phyloP scores from a whole-genome alignment of 164 flowering plant species.

The Annona squamosa region DNA sequence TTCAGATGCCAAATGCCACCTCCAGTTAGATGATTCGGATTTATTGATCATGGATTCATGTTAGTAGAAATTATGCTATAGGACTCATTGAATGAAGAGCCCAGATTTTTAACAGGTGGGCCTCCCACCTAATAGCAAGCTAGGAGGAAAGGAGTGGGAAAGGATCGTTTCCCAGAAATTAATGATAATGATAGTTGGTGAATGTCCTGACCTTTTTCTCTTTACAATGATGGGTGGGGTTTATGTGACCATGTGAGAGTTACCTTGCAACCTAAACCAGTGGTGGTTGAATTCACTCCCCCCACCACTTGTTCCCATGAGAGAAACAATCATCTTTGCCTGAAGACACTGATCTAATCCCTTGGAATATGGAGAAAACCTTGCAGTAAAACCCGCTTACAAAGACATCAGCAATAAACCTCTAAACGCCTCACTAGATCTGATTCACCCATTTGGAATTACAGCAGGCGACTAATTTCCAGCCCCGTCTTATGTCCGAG shows the following conservation, averaged over 20 bases:
- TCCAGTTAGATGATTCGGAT: too few relatives aligned
- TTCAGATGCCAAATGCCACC: too few relatives aligned
- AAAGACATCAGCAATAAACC: too few relatives aligned
- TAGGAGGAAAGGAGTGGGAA: background rate
- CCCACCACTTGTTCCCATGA: too few relatives aligned
- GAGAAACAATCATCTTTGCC: too few relatives aligned
- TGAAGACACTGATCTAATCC: too few relatives aligned
- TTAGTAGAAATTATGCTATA: background rate
- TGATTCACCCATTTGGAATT: too few relatives aligned
- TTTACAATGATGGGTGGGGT: conserved; percentile 6
- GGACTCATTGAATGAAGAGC: background rate
- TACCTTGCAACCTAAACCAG: background rate
- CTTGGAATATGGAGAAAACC: too few relatives aligned
- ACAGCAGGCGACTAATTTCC: too few relatives aligned
- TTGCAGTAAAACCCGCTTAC: too few relatives aligned
- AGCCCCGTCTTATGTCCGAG: too few relatives aligned
- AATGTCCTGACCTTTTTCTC: background rate
- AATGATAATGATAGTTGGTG: conserved; percentile 5
- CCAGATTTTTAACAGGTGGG: background rate
- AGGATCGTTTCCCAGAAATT: background rate
- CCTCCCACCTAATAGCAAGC: background rate
- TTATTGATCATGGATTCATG: background rate
- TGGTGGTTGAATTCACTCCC: background rate
- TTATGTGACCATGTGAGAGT: conserved; percentile 9
- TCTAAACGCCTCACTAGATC: too few relatives aligned